Conservation (phyloP, 2,329 filamentous ascomycete species). For the Penicillium sp. region DNA sequence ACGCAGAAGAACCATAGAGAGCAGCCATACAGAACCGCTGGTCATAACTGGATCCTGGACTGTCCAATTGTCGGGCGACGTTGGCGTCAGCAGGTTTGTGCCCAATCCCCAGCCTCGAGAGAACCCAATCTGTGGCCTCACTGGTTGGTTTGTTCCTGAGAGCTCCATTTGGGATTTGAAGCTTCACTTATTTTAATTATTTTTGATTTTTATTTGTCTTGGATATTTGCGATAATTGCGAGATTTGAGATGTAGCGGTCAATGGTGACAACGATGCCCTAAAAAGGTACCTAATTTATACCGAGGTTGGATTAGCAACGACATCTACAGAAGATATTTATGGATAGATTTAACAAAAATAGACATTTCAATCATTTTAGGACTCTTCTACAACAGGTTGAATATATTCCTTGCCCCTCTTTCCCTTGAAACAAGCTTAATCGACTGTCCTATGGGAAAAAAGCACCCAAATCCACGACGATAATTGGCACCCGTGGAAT, state of each 20-base stretch:
- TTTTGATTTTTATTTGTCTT: constrained; percentile 4
- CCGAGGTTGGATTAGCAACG: neutral
- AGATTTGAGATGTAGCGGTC: constrained; percentile 10
- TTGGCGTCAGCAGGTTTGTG: constrained; percentile 18
- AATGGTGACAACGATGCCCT: constrained; percentile 4
- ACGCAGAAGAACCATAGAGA: constrained; percentile 1
- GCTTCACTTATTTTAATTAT: constrained; percentile 21
- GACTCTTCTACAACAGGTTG: neutral
- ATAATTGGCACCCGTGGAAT: neutral
- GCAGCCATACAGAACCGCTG: constrained; percentile 1
- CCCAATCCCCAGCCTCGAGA: constrained; percentile 26
- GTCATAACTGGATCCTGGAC: constrained; percentile 2
- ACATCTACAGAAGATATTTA: neutral
- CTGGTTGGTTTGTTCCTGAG: constrained; percentile 12
- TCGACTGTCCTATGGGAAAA: neutral
- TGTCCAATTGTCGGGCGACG: constrained; percentile 11
- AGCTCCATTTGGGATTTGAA: constrained; percentile 8
- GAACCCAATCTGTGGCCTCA: constrained; percentile 27
- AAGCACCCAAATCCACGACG: neutral
- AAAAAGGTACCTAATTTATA: neutral
- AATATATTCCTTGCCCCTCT: neutral
- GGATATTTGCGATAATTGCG: neutral
- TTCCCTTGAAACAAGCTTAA: neutral
- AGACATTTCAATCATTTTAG: neutral
- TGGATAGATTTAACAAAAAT: neutral